phyloP scores from a whole-genome alignment of 768 basidiomycete genomes.

The Suillus subaureus region DNA sequence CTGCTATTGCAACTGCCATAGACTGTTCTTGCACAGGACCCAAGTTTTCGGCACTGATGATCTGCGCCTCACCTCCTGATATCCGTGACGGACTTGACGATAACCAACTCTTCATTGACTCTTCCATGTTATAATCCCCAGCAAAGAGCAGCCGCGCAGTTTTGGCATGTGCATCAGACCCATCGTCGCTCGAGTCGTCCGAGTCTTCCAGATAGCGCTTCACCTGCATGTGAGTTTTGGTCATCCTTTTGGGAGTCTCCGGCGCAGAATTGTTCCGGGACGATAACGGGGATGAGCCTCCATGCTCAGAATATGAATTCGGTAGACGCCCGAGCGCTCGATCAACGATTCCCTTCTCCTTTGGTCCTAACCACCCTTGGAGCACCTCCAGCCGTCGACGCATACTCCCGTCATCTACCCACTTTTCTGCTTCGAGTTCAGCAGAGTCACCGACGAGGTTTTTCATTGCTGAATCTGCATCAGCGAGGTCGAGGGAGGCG shows the following conservation, averaged over 20 bases:
- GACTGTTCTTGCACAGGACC: background rate
- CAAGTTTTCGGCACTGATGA: background rate
- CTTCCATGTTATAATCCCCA: constrained; percentile 33
- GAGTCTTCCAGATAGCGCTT: constrained; percentile 36
- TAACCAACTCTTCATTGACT: constrained; percentile 18
- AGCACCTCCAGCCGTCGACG: constrained; percentile 47
- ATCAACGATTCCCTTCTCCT: constrained; percentile 39
- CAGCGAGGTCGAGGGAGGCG: constrained; percentile 21
- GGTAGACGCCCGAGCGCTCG: constrained; percentile 25
- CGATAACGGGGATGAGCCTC: background rate
- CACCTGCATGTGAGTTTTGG: background rate
- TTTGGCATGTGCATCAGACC: constrained; percentile 50
- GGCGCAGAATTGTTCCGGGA: background rate
- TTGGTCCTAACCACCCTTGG: constrained; percentile 43
- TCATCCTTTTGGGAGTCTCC: too few species aligned
- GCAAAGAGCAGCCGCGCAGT: constrained; percentile 59
- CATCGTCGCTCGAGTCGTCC: constrained; percentile 44
- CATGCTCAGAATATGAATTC: background rate
- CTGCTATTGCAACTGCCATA: background rate
- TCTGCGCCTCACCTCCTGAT: background rate
- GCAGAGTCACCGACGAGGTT: constrained; percentile 65
- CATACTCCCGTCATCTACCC: constrained; percentile 54
- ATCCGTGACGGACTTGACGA: constrained; percentile 19
- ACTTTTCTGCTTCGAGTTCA: constrained; percentile 48
- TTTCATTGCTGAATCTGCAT: constrained; percentile 55